Evolutionary conservation across 192 early-diverging fungal genomes (phyloP).

Genomic region (Rhizophagus clarus): DNA sequence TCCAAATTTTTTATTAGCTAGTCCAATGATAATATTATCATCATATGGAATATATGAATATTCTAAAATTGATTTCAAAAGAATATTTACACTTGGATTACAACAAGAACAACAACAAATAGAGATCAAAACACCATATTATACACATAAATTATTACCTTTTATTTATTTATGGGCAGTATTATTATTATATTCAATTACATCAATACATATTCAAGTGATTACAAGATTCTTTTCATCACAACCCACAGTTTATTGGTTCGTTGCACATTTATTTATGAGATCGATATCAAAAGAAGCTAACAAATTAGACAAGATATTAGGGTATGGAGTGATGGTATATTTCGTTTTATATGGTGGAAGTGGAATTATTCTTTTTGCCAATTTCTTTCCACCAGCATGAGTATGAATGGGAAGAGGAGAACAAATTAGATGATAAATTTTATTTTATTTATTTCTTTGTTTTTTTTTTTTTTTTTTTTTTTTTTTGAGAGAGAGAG

Average conservation of each 20-base stretch:
- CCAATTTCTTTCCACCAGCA: slow-evolving; percentile 86
- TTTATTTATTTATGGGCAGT: slow-evolving; percentile 72
- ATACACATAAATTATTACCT: slow-evolving; percentile 33
- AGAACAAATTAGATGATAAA: too few relatives aligned
- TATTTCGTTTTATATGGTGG: slow-evolving; percentile 81
- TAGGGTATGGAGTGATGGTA: slow-evolving; percentile 13
- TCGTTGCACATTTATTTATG: slow-evolving; percentile 59
- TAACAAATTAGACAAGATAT: neutral
- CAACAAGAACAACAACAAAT: neutral
- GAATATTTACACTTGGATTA: slow-evolving; percentile 64
- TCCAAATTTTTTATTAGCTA: slow-evolving; percentile 89
- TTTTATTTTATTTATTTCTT: neutral
- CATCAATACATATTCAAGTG: slow-evolving; percentile 90
- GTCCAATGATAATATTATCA: slow-evolving; percentile 76
- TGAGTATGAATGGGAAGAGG: slow-evolving; percentile 31
- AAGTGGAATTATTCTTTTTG: slow-evolving; percentile 81
- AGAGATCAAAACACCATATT: neutral
- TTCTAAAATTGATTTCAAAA: slow-evolving; percentile 47
- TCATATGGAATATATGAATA: slow-evolving; percentile 62
- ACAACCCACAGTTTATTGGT: slow-evolving; percentile 82
- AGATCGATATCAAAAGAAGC: neutral
- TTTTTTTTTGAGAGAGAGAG: too few relatives aligned
- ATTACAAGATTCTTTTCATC: slow-evolving; percentile 85
- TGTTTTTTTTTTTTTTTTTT: neutral
- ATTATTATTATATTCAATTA: slow-evolving; percentile 61